A percentile compares a stretch with the other conserved stretches of the same genome.
Evolutionary conservation across 495 filamentous ascomycete genomes (phyloP).

Genomic region (Hyphodiscus hymeniophilus): DNA sequence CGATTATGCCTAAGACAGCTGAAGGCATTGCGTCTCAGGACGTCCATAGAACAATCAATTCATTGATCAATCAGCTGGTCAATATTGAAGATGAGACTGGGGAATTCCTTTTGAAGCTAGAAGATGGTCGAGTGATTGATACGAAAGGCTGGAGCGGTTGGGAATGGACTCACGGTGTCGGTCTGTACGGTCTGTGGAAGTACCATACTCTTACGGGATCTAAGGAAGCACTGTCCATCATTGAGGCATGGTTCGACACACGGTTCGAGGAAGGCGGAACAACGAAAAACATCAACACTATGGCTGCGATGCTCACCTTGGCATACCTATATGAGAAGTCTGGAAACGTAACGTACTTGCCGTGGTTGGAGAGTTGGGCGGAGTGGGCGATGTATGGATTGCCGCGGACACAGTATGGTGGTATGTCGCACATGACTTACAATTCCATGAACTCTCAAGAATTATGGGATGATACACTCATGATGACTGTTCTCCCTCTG

Average conservation of each 20-base stretch:
- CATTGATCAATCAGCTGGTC: slow-evolving; percentile 57
- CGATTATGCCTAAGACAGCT: slow-evolving; percentile 32
- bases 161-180: slow-evolving; percentile 78
- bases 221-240: slow-evolving; percentile 40
- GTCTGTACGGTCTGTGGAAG: slow-evolving; percentile 70
- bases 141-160: slow-evolving; percentile 72
- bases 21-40: slow-evolving; percentile 16
- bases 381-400: slow-evolving; percentile 71
- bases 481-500: slow-evolving; percentile 73
- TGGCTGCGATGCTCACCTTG: slow-evolving; percentile 63
- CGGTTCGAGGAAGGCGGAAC: slow-evolving; percentile 60
- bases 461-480: slow-evolving; percentile 70
- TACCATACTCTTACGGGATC: slow-evolving; percentile 58
- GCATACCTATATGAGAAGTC: slow-evolving; percentile 64
- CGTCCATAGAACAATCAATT: slow-evolving; percentile 46
- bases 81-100: slow-evolving; percentile 64
- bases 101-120: slow-evolving; percentile 55
- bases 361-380: slow-evolving; percentile 65
- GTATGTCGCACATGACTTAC: slow-evolving; percentile 69
- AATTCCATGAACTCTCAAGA: slow-evolving; percentile 55
- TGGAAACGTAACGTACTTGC: slow-evolving; percentile 48
- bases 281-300: slow-evolving; percentile 77
- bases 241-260: slow-evolving; percentile 59
- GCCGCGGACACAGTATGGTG: slow-evolving; percentile 56
- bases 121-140: slow-evolving; percentile 65